phyloP scores from a whole-genome alignment of 1,139 yeast species.

The Eremothecium coryli region DNA sequence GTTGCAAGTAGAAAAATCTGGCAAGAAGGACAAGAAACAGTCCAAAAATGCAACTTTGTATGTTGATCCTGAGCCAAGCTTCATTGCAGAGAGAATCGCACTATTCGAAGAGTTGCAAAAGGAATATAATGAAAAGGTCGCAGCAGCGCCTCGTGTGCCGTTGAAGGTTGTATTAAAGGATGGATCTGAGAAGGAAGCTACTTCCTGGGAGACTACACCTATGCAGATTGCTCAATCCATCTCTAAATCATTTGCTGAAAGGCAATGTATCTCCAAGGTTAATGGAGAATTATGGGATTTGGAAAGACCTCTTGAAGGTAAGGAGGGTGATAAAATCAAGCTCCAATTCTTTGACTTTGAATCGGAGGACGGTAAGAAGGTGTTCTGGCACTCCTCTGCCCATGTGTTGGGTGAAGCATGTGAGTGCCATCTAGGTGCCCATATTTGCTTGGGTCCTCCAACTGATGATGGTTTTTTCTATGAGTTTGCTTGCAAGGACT shows the following conservation, averaged over 20 bases:
- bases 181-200: constrained; percentile 70
- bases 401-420: constrained; percentile 98
- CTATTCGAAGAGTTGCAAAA: constrained; percentile 76
- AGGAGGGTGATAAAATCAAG: constrained; percentile 30
- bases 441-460: constrained; percentile 91
- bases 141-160: constrained; percentile 49
- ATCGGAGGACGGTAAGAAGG: constrained; percentile 82
- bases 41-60: constrained; percentile 36
- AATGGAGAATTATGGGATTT: constrained; percentile 92
- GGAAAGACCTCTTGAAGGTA: constrained; percentile 80
- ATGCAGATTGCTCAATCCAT: constrained; percentile 74
- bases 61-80: constrained; percentile 71
- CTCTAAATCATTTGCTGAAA: constrained; percentile 80
- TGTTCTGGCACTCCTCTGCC: constrained; percentile 98
- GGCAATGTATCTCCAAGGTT: constrained; percentile 85
- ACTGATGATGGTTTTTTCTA: constrained; percentile 97
- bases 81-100: constrained; percentile 67
- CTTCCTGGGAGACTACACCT: constrained; percentile 86
- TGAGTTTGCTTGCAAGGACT: constrained; percentile 78
- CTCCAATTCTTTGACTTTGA: constrained; percentile 77
- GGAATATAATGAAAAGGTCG: constrained; percentile 64
- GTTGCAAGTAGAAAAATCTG: constrained; percentile 35
- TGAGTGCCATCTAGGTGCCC: constrained; percentile 94
- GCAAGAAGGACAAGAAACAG: constrained; percentile 28
- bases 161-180: constrained; percentile 80